These are phyloP conservation scores for Phytopythium litorale DNA, from an alignment of 352 stramenopile species.

Conservation along the genomic window DNA sequence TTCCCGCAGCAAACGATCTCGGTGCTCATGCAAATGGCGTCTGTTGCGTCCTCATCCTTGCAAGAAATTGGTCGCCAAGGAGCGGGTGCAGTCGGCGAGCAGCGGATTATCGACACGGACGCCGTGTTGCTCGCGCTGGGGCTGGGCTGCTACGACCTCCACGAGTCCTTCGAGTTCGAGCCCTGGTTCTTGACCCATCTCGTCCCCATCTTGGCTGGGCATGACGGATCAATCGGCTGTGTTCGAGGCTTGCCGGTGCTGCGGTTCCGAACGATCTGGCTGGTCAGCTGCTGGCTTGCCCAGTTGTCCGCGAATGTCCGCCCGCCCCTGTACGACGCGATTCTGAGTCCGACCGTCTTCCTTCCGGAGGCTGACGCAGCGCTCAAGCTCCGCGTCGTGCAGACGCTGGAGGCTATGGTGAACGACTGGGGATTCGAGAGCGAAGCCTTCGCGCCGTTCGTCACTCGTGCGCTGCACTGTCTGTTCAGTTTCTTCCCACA, in stretches of 20 bases:
- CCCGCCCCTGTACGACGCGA: slow-evolving; percentile 72
- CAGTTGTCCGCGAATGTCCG: slow-evolving; percentile 67
- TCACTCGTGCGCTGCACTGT: slow-evolving; percentile 51
- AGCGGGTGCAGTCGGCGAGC: slow-evolving; percentile 17
- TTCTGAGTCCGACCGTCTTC: slow-evolving; percentile 43
- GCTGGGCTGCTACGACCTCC: slow-evolving; percentile 81
- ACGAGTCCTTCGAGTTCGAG: slow-evolving; percentile 87
- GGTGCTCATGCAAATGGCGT: slow-evolving; percentile 66
- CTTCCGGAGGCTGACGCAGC: slow-evolving; percentile 43
- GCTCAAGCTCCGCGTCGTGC: slow-evolving; percentile 67
- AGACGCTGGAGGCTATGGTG: slow-evolving; percentile 79
- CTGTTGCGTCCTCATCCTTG: slow-evolving; percentile 45
- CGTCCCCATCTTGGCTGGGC: slow-evolving; percentile 57
- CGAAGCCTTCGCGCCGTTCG: slow-evolving; percentile 65
- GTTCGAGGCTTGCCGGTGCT: slow-evolving; percentile 60
- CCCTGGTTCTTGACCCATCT: slow-evolving; percentile 77
- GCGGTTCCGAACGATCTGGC: slow-evolving; percentile 76
- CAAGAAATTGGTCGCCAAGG: slow-evolving; percentile 18
- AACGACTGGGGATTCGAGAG: slow-evolving; percentile 79
- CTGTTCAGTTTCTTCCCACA: slow-evolving; percentile 71
- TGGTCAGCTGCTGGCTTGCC: slow-evolving; percentile 84
- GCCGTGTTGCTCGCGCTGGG: slow-evolving; percentile 79
- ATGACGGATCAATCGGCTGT: slow-evolving; percentile 23
- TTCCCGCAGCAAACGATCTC: slow-evolving; percentile 65
- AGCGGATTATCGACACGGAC: slow-evolving; percentile 58